Evolutionary conservation across 2,329 filamentous ascomycete genomes (phyloP), one percentile per base, ranked within the genome.

Genomic region (Penicillium sp.): DNA sequence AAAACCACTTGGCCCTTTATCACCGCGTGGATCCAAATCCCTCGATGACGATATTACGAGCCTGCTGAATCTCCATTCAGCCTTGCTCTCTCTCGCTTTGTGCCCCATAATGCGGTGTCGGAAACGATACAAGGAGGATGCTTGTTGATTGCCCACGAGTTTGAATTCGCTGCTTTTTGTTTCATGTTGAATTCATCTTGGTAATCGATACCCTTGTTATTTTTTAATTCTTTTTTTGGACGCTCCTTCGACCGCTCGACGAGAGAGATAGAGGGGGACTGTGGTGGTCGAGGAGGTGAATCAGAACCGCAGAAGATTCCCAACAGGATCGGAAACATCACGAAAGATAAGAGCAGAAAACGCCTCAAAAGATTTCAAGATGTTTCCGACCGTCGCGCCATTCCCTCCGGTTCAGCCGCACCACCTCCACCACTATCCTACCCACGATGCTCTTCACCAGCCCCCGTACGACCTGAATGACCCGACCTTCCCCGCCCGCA

Each of bases 301-400:
- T 29, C 26, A 22, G 22, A 37, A 48, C 13, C 29, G 35, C 7
- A 31, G 39, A 39, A 16, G 13, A 22, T n/a, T 31, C 35, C 33
- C 9, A 16, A 52, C 43, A 49, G 9, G 13, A 27, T 26, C 13
- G 22, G 55, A 22, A 26, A 37, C 19, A 26, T n/a, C 10, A 16
- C 29, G 29, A 24, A 6, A 10, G 29, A 24, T n/a, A 6, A 5
- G 19, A 27, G 6, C 7, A 39, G 16, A 49, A 29, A 39, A 16
- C 22, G 21, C 16, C 14, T 13, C 29, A 37, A 16, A 46, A 31
- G n/a, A 19, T 14, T 13, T 68, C 39, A 79, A 72, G 51, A 81
- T 81, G 79, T 76, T 79, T 72, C 79, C 79, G 63, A 78, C 79
- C 62, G 72, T 80, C 66, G 76, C 76, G 60, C 70, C 75, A 49